These are phyloP conservation scores for Monotropa hypopitys DNA, from an alignment of 179 eudicot genomes.

Conservation along the genomic window DNA sequence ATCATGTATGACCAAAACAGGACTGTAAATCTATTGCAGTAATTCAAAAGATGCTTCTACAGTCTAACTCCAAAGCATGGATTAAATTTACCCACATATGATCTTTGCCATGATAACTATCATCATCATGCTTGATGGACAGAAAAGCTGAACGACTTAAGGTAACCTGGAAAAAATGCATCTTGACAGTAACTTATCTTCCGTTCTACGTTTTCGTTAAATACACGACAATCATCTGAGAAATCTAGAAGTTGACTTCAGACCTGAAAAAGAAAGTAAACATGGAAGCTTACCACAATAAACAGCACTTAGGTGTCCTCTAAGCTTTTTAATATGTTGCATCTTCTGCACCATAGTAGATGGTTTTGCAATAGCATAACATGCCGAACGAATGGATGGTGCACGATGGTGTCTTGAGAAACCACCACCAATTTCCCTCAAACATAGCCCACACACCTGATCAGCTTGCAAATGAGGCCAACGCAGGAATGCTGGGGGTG, in stretches of 20 bases:
- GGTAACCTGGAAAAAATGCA: neutral
- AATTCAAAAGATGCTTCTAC: neutral
- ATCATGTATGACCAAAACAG: neutral
- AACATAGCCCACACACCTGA: conserved; percentile 80
- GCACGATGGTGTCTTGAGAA: conserved; percentile 89
- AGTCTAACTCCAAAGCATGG: conserved; percentile 5
- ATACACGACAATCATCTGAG: neutral
- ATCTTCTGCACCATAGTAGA: conserved; percentile 88
- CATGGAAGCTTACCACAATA: conserved; percentile 62
- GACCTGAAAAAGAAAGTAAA: neutral
- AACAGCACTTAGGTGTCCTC: conserved; percentile 94
- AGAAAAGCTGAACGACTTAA: neutral
- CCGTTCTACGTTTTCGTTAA: neutral
- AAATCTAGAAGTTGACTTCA: neutral
- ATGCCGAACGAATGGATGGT: conserved; percentile 75
- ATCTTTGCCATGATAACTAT: neutral
- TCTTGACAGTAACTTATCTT: neutral
- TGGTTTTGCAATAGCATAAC: conserved; percentile 91
- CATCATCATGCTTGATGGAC: neutral
- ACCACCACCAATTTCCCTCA: conserved; percentile 98
- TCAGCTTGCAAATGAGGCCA: conserved; percentile 97
- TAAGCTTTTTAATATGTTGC: conserved; percentile 69
- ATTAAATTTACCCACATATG: neutral
- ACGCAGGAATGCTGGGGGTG: conserved; percentile 57
- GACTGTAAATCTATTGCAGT: neutral